phyloP scores from a whole-genome alignment of 2,329 filamentous ascomycete genomes.

The Botrytis cinerea region DNA sequence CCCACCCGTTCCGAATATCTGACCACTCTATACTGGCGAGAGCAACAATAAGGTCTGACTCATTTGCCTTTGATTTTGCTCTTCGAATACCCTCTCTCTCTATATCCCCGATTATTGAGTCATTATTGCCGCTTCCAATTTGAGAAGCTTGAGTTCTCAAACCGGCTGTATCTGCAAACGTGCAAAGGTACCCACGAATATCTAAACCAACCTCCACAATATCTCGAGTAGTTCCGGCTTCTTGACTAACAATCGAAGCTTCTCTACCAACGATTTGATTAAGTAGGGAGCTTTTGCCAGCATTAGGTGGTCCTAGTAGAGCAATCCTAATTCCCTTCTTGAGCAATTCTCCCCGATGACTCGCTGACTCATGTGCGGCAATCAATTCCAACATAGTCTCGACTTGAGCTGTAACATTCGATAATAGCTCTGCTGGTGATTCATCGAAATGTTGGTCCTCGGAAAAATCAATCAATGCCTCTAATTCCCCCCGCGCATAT shows the following conservation, averaged over 20 bases:
- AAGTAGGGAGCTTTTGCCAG: constrained; percentile 90
- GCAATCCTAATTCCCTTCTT: constrained; percentile 84
- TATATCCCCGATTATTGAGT: constrained; percentile 64
- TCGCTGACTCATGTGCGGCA: constrained; percentile 70
- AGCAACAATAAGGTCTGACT: constrained; percentile 83
- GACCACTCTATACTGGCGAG: constrained; percentile 69
- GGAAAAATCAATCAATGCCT: constrained; percentile 94
- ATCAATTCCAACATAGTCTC: constrained; percentile 62
- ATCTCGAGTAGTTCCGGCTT: constrained; percentile 92
- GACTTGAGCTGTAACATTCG: constrained; percentile 68
- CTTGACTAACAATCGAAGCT: constrained; percentile 89
- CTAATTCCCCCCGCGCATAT: constrained; percentile 83
- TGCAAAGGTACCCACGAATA: constrained; percentile 84
- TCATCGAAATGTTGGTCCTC: constrained; percentile 98
- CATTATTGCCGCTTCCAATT: constrained; percentile 23
- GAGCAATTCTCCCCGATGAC: constrained; percentile 79
- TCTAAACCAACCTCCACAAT: constrained; percentile 91
- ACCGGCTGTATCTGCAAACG: constrained; percentile 94
- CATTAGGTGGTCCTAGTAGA: constrained; percentile 87
- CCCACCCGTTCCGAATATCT: constrained; percentile 42
- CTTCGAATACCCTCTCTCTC: constrained; percentile 90
- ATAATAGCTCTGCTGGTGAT: constrained; percentile 70
- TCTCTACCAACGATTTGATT: constrained; percentile 89
- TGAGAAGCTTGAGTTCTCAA: constrained; percentile 57
- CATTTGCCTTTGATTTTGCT: constrained; percentile 75